These are phyloP conservation scores for Penicillium ucsense DNA, from an alignment of 495 filamentous ascomycete genomes.

Conservation along the genomic window DNA sequence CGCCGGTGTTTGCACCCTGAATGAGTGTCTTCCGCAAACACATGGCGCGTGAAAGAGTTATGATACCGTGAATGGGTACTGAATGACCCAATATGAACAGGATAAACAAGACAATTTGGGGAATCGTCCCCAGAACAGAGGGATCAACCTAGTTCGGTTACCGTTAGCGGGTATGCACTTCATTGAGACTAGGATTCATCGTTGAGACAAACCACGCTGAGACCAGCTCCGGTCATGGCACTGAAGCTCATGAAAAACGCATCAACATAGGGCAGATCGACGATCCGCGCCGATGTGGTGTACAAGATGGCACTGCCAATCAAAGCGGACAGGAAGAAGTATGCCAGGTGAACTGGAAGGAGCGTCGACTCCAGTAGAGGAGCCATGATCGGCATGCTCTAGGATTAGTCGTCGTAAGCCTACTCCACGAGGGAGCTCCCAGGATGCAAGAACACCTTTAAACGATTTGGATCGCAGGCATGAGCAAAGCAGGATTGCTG, in stretches of 20 bases:
- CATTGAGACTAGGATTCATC: background rate
- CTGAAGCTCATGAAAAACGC: constrained; percentile 65
- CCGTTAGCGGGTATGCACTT: constrained; percentile 1
- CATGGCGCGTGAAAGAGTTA: constrained; percentile 46
- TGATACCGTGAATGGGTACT: constrained; percentile 25
- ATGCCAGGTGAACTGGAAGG: constrained; percentile 64
- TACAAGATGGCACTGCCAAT: constrained; percentile 63
- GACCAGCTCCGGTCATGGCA: constrained; percentile 69
- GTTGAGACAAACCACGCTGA: constrained; percentile 49
- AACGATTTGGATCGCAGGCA: background rate
- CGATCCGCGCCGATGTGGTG: constrained; percentile 47
- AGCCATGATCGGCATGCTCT: constrained; percentile 17
- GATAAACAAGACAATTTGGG: constrained; percentile 63
- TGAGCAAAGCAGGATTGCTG: background rate
- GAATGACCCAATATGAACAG: constrained; percentile 64
- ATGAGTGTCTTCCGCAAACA: constrained; percentile 56
- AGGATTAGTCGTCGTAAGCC: constrained; percentile 8
- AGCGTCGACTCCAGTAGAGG: constrained; percentile 47
- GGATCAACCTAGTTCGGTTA: constrained; percentile 36
- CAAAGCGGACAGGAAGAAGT: constrained; percentile 58
- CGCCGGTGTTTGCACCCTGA: constrained; percentile 36
- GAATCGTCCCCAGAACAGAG: constrained; percentile 61
- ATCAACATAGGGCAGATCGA: constrained; percentile 61
- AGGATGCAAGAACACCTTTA: constrained; percentile 8
- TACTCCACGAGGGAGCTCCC: background rate